Evolutionary conservation across 768 basidiomycete genomes (phyloP).

Genomic region (Coprinopsis cinerea): DNA sequence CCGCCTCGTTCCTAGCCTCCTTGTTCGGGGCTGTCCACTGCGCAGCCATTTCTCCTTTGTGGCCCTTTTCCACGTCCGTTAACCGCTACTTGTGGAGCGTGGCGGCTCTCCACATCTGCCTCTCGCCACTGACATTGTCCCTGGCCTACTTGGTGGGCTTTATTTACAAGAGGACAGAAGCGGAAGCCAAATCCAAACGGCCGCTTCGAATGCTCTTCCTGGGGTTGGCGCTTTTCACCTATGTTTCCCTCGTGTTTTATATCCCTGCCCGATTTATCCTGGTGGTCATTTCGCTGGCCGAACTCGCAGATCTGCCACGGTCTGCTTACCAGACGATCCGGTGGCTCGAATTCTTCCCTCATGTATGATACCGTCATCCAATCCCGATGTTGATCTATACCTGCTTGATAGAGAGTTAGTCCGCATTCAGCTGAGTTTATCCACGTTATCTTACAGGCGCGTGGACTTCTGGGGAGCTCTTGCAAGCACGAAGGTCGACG

Average conservation of each 20-base stretch:
- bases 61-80: constrained; percentile 10
- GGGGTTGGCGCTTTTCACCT: too few relatives aligned
- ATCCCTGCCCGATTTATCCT: not conserved
- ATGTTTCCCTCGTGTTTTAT: not conserved
- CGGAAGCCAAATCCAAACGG: too few relatives aligned
- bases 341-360: constrained; percentile 2
- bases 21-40: constrained; percentile 17
- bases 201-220: too few relatives aligned
- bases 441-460: too few relatives aligned
- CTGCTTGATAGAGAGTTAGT: too few relatives aligned
- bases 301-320: not conserved
- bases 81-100: constrained; percentile 12
- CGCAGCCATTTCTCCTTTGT: constrained; percentile 13
- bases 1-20: not conserved
- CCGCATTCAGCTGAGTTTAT: too few relatives aligned
- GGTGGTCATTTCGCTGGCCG: not conserved
- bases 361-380: too few relatives aligned
- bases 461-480: too few relatives aligned
- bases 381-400: too few relatives aligned
- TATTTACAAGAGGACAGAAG: too few relatives aligned
- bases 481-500: too few relatives aligned
- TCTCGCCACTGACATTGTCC: not conserved
- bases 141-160: too few relatives aligned
- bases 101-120: not conserved
- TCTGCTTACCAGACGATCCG: not conserved